phyloP scores from a whole-genome alignment of 192 early-diverging fungal genomes.

The Jimgerdemannia flammicorona region DNA sequence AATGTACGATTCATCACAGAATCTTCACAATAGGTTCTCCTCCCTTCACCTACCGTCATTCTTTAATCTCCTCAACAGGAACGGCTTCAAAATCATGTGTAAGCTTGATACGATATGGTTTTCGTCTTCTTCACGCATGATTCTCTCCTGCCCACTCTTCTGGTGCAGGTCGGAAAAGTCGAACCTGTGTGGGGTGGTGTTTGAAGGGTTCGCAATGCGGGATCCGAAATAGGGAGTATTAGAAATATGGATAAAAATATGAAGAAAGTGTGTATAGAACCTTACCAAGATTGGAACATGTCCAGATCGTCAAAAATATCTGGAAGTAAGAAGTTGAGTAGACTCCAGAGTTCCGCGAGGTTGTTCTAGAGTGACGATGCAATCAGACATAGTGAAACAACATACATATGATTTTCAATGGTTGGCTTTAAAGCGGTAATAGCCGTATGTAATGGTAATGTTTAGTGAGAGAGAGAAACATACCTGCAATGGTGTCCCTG shows the following conservation, averaged over 20 bases:
- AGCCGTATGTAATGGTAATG: neutral
- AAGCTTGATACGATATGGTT: slow-evolving; percentile 73
- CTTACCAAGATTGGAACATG: slow-evolving; percentile 79
- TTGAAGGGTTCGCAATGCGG: neutral
- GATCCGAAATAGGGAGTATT: too few relatives aligned
- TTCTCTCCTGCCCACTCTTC: slow-evolving; percentile 55
- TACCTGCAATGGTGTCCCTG: slow-evolving; percentile 89
- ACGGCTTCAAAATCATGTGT: slow-evolving; percentile 83
- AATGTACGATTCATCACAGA: neutral
- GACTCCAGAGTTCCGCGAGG: slow-evolving; percentile 89
- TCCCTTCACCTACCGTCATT: slow-evolving; percentile 60
- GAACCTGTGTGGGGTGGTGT: slow-evolving; percentile 43
- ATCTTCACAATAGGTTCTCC: neutral
- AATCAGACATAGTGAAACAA: neutral
- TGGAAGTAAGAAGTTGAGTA: slow-evolving; percentile 94
- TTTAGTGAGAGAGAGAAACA: neutral
- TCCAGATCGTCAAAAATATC: slow-evolving; percentile 90
- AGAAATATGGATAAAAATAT: too few relatives aligned
- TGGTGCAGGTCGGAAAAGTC: slow-evolving; percentile 73
- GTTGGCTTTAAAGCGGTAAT: too few relatives aligned
- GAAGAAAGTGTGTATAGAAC: neutral
- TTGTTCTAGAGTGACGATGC: slow-evolving; percentile 64
- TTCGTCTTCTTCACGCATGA: slow-evolving; percentile 63
- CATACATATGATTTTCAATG: neutral
- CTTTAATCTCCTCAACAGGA: slow-evolving; percentile 54